Conservation (phyloP, 441 rosid species). For the Erysimum cheiri region DNA sequence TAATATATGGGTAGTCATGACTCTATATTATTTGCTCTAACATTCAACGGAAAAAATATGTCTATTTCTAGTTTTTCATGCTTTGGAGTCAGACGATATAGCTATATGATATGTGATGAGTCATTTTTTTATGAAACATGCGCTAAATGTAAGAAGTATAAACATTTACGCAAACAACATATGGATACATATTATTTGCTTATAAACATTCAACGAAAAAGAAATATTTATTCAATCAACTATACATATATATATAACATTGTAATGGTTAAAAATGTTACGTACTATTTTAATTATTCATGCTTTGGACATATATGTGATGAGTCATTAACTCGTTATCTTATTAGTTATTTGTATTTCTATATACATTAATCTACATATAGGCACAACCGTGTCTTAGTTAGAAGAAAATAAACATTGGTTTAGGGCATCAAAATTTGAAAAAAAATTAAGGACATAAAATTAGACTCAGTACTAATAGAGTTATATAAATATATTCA, state of each 20-base stretch:
- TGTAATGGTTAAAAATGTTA: background rate
- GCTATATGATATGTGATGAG: background rate
- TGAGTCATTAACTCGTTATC: constrained; percentile 14
- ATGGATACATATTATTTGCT: background rate
- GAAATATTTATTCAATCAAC: background rate
- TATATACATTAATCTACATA: background rate
- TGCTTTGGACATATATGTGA: constrained; percentile 15
- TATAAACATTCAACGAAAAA: background rate
- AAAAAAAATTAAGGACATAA: no score
- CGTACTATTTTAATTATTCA: constrained; percentile 8
- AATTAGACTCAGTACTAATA: no score
- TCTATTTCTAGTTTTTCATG: background rate
- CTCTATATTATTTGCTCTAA: background rate
- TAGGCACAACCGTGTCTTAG: no score
- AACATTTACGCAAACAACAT: background rate
- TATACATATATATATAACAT: background rate
- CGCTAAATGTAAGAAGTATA: background rate
- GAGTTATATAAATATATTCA: no score
- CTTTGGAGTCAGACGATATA: background rate
- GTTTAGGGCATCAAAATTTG: no score
- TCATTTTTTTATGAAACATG: background rate
- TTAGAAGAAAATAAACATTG: no score
- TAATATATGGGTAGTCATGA: no score
- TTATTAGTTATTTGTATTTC: background rate
- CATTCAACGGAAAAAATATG: background rate